Base-by-base conservation (phyloP, 2,329 filamentous ascomycete species). In the Penicillium occitanis region DNA sequence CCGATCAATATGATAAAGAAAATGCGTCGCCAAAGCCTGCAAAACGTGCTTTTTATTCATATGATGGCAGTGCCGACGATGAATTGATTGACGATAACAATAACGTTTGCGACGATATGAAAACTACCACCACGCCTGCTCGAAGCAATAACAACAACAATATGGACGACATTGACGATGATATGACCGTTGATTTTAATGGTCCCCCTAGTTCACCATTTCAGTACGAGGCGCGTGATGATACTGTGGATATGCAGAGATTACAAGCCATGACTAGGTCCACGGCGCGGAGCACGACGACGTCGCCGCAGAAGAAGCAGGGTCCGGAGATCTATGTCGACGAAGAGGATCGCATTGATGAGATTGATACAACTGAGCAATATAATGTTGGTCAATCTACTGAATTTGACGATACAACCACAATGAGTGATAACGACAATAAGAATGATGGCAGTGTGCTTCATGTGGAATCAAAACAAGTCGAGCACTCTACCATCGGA, bases 151-250 rank as follows among this genome's bases (percentile, higher is more conserved):
- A 60, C n/a, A 22, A 35, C 7, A 53, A 55, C 50, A 60, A 53
- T 22, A 33, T 28, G 14, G 44, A 28, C 22, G 55, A 50, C 19
- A 51, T 33, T 30, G 33, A 70, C 73, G 64, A 67, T 69, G 35
- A 68, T 67, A 30, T 69, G 68, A 50, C 59, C 64, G 7, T 72
- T n/a, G 70, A 75, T 37, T 71, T 71, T 51, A 65, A 70, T 14
- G 66, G 69, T 13, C 67, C 70, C 6, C 74, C 73, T 8, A 80
- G 78, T 61, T 80, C 78, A 1, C 78, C 78, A 0, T 80, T 80
- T 55, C 75, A 75, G 33, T 71, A 69, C 17, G 71, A 75, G 37
- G 74, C 61, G 7, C 70, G 73, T 48, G 75, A 78, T 55, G 73
- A 75, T 19, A 78, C 76, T 0, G 75, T 75, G 3, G 75, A 79